These are phyloP conservation scores for Tolypocladium nubicola DNA, from an alignment of 2,329 filamentous ascomycete genomes.

Conservation along the genomic window DNA sequence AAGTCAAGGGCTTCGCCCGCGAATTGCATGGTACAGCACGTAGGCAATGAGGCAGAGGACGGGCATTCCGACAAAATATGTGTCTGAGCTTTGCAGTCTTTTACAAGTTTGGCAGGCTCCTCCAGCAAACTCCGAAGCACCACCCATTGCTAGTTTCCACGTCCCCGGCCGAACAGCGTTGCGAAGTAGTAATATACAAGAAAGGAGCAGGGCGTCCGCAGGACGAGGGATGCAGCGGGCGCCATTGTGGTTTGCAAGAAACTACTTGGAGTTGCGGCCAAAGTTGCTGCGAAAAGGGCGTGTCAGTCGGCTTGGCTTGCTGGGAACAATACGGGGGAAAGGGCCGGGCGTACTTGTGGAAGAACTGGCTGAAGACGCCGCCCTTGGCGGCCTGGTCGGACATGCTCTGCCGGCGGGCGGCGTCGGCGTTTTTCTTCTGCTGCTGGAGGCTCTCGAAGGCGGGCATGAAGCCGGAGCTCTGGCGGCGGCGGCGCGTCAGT, in stretches of 20 bases:
- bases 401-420: slow-evolving; percentile 42
- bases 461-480: slow-evolving; percentile 36
- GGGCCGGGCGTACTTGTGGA: slow-evolving; percentile 38
- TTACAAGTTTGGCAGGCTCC: neutral
- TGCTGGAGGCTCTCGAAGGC: slow-evolving; percentile 40
- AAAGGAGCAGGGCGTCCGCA: neutral
- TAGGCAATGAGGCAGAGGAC: neutral
- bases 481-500: neutral
- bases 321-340: neutral
- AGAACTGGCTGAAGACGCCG: slow-evolving; percentile 43
- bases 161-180: neutral
- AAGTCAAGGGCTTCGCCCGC: neutral
- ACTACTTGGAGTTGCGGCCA: slow-evolving; percentile 19
- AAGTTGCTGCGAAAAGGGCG: slow-evolving; percentile 16
- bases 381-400: slow-evolving; percentile 38
- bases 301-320: neutral
- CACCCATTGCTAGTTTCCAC: neutral
- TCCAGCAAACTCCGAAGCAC: neutral
- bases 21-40: neutral
- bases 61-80: neutral
- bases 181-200: neutral
- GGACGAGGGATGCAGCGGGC: neutral
- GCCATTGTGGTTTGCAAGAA: neutral
- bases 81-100: neutral
- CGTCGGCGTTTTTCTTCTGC: slow-evolving; percentile 37